These are phyloP conservation scores for Imleria badia DNA, from an alignment of 768 basidiomycete species.

Conservation along the genomic window DNA sequence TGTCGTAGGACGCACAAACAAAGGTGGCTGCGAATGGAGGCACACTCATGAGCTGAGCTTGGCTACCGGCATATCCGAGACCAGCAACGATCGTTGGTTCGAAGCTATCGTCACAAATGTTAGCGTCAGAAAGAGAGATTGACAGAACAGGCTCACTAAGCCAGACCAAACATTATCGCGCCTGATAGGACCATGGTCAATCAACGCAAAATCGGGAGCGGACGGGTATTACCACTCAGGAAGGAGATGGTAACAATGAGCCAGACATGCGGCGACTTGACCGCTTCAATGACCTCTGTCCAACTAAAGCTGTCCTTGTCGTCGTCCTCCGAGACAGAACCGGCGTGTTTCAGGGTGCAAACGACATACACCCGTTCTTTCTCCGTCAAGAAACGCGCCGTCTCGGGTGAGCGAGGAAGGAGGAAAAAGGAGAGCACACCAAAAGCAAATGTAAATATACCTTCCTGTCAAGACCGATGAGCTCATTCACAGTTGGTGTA, in stretches of 20 bases:
- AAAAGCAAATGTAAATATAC: constrained; percentile 58
- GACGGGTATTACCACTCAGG: neutral
- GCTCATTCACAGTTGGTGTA: neutral
- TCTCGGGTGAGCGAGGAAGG: constrained; percentile 40
- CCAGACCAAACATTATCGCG: constrained; percentile 11
- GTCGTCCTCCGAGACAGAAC: constrained; percentile 40
- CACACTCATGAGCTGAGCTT: constrained; percentile 63
- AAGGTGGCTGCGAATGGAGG: constrained; percentile 19
- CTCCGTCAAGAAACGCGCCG: constrained; percentile 49
- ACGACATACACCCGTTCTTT: constrained; percentile 50
- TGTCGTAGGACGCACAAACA: constrained; percentile 39
- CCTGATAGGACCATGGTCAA: constrained; percentile 13
- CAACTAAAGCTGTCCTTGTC: constrained; percentile 51
- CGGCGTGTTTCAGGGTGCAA: constrained; percentile 16
- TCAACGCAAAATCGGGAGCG: neutral
- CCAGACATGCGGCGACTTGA: constrained; percentile 46
- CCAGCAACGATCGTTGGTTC: constrained; percentile 50
- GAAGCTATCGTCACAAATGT: neutral
- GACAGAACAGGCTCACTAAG: constrained; percentile 16
- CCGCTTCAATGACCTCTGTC: constrained; percentile 51
- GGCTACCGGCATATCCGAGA: constrained; percentile 53
- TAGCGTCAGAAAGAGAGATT: neutral
- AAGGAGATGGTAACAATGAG: too few relatives aligned
- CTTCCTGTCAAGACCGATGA: constrained; percentile 39
- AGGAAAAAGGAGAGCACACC: constrained; percentile 52